These are phyloP conservation scores for Musa troglodytarum DNA, from an alignment of 176 grass and related monocot genomes.

Conservation along the genomic window DNA sequence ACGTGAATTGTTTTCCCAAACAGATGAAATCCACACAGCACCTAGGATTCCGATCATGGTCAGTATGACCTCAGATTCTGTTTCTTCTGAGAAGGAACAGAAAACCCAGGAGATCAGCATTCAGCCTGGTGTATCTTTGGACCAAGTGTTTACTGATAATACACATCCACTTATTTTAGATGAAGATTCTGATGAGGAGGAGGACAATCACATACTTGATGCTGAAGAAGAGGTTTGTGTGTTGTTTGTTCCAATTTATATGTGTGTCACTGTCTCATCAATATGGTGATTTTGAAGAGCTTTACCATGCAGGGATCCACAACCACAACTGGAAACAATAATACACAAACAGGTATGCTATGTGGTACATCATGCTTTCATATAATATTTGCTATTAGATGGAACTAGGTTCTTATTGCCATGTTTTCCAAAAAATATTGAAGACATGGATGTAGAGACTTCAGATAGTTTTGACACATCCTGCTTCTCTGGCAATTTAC, in stretches of 20 bases:
- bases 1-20: constrained; percentile 88
- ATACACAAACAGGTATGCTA: constrained; percentile 43
- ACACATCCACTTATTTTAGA: constrained; percentile 45
- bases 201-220: constrained; percentile 65
- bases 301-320: constrained; percentile 21
- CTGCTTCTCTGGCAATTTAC: constrained; percentile 60
- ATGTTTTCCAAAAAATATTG: background rate
- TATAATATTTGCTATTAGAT: background rate
- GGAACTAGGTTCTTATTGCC: constrained; percentile 10
- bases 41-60: constrained; percentile 77
- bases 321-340: constrained; percentile 37
- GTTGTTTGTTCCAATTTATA: background rate
- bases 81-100: constrained; percentile 36
- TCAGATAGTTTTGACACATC: constrained; percentile 68
- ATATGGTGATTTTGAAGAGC: no score
- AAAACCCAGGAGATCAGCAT: constrained; percentile 26
- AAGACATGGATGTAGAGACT: constrained; percentile 22
- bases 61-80: constrained; percentile 33
- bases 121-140: constrained; percentile 24
- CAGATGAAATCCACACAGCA: constrained; percentile 52
- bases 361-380: background rate
- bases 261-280: background rate
- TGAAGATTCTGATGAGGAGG: constrained; percentile 88
- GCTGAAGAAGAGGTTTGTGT: constrained; percentile 41
- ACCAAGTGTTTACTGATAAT: constrained; percentile 26